phyloP scores from a whole-genome alignment of 495 filamentous ascomycete species.

The Xylaria palmicola region DNA sequence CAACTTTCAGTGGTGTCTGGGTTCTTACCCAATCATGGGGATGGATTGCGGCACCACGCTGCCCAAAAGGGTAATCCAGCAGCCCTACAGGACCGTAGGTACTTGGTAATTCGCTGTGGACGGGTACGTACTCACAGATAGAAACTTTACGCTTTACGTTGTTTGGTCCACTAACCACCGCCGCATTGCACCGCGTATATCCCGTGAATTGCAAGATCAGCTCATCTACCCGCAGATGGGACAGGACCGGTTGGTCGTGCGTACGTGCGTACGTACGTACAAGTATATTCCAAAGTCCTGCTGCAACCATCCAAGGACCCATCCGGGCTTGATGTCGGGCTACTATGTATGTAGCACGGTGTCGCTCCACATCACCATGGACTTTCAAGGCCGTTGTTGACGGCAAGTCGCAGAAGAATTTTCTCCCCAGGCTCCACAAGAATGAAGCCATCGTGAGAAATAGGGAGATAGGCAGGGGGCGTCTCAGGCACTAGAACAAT shows the following conservation, averaged over 20 bases:
- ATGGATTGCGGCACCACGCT: neutral
- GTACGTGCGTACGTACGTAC: too few species aligned
- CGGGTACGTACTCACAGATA: too few species aligned
- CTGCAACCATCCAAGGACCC: neutral
- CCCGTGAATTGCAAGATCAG: neutral
- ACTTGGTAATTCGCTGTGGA: neutral
- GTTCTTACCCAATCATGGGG: neutral
- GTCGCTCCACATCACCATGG: neutral
- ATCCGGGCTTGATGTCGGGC: neutral
- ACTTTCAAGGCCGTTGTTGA: neutral
- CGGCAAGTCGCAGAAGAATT: slow-evolving; percentile 17
- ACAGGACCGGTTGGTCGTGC: neutral
- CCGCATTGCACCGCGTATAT: neutral
- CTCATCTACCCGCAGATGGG: neutral
- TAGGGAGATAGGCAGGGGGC: slow-evolving; percentile 21
- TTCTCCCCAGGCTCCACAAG: slow-evolving; percentile 23
- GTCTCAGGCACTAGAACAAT: slow-evolving; percentile 15
- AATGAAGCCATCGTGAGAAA: slow-evolving; percentile 32
- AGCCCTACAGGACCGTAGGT: neutral
- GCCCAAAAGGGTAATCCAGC: slow-evolving; percentile 4
- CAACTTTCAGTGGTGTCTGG: neutral
- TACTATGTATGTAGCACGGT: neutral
- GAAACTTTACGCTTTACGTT: too few species aligned
- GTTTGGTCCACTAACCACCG: neutral
- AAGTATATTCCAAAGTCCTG: too few species aligned